Evolutionary conservation across 2,329 filamentous ascomycete genomes (phyloP).

Genomic region (Drechslera avenae): DNA sequence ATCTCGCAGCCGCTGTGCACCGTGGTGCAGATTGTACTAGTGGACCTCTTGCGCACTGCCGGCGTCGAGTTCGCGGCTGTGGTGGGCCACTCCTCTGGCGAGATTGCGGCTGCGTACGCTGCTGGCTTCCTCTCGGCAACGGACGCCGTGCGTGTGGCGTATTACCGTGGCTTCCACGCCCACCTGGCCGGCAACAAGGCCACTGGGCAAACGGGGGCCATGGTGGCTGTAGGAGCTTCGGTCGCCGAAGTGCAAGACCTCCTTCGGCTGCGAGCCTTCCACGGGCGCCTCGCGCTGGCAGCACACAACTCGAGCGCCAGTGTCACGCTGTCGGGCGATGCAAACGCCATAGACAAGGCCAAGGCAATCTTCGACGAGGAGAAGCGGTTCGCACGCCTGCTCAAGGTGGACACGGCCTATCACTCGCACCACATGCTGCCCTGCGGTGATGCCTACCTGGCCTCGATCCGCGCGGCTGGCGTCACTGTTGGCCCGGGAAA

Average conservation of each 20-base stretch:
- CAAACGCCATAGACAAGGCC: constrained; percentile 16
- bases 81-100: too few species aligned
- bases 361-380: constrained; percentile 7
- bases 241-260: background rate
- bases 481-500: background rate
- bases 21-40: too few species aligned
- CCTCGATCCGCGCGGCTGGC: background rate
- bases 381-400: constrained; percentile 7
- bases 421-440: constrained; percentile 40
- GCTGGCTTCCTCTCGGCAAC: constrained; percentile 27
- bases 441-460: constrained; percentile 3
- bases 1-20: too few species aligned
- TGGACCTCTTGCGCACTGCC: constrained; percentile 31
- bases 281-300: background rate
- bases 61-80: too few species aligned
- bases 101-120: constrained; percentile 18
- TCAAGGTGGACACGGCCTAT: constrained; percentile 52
- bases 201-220: constrained; percentile 1
- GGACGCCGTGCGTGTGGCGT: constrained; percentile 4
- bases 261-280: background rate
- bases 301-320: background rate
- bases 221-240: background rate
- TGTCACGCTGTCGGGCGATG: background rate
- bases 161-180: background rate
- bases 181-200: background rate